A percentile compares a stretch with the other conserved stretches of the same genome.
phyloP scores from a whole-genome alignment of 352 stramenopile genomes.

The Globisporangium alternatum region DNA sequence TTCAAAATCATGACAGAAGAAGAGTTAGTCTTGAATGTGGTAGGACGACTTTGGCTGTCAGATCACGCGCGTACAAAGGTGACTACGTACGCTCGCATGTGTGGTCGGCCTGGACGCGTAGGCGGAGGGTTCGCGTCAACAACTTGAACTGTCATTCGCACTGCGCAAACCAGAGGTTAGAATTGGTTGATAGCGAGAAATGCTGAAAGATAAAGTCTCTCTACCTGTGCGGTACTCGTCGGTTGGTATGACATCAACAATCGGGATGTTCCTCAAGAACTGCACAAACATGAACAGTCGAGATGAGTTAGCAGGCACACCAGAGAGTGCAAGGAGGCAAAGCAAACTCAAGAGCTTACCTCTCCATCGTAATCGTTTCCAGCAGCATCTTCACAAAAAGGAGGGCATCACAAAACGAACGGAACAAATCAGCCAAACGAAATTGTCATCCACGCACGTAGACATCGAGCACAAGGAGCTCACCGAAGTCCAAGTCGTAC shows the following conservation, averaged over 20 bases:
- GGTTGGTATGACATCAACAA: conserved; percentile 30
- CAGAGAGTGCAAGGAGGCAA: background rate
- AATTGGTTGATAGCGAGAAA: background rate
- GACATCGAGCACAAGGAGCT: conserved; percentile 14
- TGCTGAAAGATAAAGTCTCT: conserved; percentile 1
- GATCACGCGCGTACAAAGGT: background rate
- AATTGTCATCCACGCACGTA: background rate
- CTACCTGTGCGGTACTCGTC: conserved; percentile 36
- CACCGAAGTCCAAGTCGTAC: conserved; percentile 84
- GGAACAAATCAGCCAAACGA: background rate
- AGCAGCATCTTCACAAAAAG: conserved; percentile 29
- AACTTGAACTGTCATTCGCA: conserved; percentile 49
- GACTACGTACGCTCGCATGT: conserved; percentile 27
- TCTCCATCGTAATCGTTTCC: conserved; percentile 54
- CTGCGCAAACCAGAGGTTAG: conserved; percentile 20
- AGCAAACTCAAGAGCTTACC: conserved; percentile 20
- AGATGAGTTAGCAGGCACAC: background rate
- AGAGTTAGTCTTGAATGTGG: background rate
- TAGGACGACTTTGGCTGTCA: background rate
- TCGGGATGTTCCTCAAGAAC: conserved; percentile 22
- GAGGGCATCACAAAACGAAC: background rate
- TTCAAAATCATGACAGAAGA: background rate
- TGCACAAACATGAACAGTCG: conserved; percentile 4
- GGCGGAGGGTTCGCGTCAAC: conserved; percentile 26
- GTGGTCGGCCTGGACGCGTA: conserved; percentile 23